These are phyloP conservation scores for Heracleum sosnowskyi DNA, from an alignment of 129 eudicot species.

Conservation along the genomic window DNA sequence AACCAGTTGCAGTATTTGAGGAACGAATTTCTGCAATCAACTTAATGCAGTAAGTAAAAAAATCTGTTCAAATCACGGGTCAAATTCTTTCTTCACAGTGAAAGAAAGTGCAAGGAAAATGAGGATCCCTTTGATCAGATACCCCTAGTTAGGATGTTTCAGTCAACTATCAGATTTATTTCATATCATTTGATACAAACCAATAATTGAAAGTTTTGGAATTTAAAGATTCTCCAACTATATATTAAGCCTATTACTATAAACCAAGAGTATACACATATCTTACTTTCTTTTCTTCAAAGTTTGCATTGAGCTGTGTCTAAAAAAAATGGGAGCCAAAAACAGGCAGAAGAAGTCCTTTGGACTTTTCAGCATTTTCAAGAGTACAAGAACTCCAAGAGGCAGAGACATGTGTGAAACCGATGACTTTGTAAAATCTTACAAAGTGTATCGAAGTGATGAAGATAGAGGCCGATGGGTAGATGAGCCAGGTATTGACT, in stretches of 20 bases:
- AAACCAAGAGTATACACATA: slow-evolving; percentile 9
- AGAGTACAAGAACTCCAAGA: slow-evolving; percentile 11
- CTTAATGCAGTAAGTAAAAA: background rate
- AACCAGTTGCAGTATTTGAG: background rate
- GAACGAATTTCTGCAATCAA: background rate
- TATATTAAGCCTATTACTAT: slow-evolving; percentile 15
- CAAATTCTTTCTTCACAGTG: background rate
- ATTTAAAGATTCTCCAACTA: background rate
- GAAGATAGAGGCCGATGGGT: slow-evolving; percentile 49
- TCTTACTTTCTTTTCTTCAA: background rate
- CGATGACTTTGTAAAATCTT: slow-evolving; percentile 24
- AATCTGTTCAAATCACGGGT: background rate
- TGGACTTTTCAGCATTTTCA: slow-evolving; percentile 22
- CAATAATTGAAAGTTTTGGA: background rate
- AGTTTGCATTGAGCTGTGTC: background rate
- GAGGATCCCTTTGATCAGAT: slow-evolving; percentile 2
- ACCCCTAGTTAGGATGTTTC: background rate
- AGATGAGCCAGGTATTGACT: slow-evolving; percentile 46
- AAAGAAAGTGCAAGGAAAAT: slow-evolving; percentile 1
- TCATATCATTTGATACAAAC: background rate
- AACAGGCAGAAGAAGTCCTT: slow-evolving; percentile 29
- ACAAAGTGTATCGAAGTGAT: slow-evolving; percentile 45
- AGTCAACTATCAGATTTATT: too few relatives aligned
- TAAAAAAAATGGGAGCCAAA: slow-evolving; percentile 25
- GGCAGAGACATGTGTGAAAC: background rate